Evolutionary conservation across 1,284 basidiomycete genomes (phyloP), one percentile per base, ranked within the genome.

Genomic region (Irpex sp.): DNA sequence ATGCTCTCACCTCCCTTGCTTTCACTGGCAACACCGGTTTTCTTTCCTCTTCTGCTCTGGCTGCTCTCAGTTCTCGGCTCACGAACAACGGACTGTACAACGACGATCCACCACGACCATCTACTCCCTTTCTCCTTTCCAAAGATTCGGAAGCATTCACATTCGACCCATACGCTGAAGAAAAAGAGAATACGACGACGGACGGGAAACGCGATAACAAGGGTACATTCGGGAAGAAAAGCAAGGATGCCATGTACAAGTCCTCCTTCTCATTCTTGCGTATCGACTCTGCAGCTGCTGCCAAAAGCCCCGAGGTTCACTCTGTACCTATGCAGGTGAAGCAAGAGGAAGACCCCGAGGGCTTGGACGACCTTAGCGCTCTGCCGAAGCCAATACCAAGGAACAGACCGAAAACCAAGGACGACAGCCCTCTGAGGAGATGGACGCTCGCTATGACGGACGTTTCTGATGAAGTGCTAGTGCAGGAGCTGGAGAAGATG

Each of bases 391-490:
- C 48, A 51, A 23, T 51, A 18, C 37, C 35, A 23, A 58, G 35
- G 65, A 62, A n/a, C 64, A 65, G 45, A 47, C 62, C 28, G 66
- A 61, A 62, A 66, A 65, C 37, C 63, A 48, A 33, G 21, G 54
- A 53, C 35, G 51, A 49, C 16, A 60, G 48, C 28, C 35, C 67
- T 16, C 66, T 72, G 66, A 67, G 74, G 23, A 66, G 75, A 33
- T 76, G 75, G 75, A 76, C 75, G 3, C 67, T 75, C 36, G 74
- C 75, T 19, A 73, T 75, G 67, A 71, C 74, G 12, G 74, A 77
- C 56, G 73, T 74, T 2, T 69, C 74, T 14, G 75, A 77, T 55
- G 74, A 77, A 51, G 67, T 74, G 23, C 69, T 77, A 28, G 67
- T 75, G 37, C 68, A 72, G 47, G 74, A 77, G 62, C 68, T 77